A percentile compares a stretch with the other conserved stretches of the same genome.
phyloP scores from a whole-genome alignment of 108 stramenopile genomes.

The Stephanodiscus triporus region DNA sequence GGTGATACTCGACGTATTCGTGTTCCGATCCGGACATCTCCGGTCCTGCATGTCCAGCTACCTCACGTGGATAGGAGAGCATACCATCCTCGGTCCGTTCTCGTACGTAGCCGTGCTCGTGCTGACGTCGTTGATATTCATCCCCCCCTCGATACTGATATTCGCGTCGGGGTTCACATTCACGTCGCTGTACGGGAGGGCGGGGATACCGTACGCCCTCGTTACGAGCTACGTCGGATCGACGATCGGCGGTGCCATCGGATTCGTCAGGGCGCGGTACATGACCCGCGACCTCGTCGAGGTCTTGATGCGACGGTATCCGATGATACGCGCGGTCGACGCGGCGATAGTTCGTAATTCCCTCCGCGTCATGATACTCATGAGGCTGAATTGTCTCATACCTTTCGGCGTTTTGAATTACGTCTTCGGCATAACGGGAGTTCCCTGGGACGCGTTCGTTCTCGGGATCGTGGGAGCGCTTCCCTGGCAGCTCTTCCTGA shows the following conservation, averaged over 20 bases:
- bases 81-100: conserved; percentile 12
- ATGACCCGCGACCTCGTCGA: conserved; percentile 44
- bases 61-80: conserved; percentile 19
- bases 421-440: conserved; percentile 44
- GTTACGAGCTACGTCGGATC: conserved; percentile 30
- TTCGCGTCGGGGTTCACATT: conserved; percentile 46
- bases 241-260: conserved; percentile 30
- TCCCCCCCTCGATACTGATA: conserved; percentile 40
- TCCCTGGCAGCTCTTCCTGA: conserved; percentile 46
- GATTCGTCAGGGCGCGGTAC: conserved; percentile 37
- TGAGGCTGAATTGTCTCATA: conserved; percentile 40
- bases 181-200: conserved; percentile 18
- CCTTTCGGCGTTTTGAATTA: conserved; percentile 51
- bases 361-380: conserved; percentile 38
- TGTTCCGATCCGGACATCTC: conserved; percentile 8
- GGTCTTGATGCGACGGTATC: conserved; percentile 40
- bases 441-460: conserved; percentile 18
- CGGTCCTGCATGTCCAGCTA: not conserved
- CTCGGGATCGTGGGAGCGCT: conserved; percentile 33
- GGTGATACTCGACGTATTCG: conserved; percentile 29
- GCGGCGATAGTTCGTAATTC: conserved; percentile 35
- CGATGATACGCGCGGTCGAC: conserved; percentile 40
- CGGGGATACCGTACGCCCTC: conserved; percentile 17
- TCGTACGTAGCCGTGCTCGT: conserved; percentile 29
- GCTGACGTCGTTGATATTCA: conserved; percentile 25